A percentile compares a stretch with the other conserved stretches of the same genome.
Conservation (phyloP, 345 rosid species). For the Heritiera fomes region DNA sequence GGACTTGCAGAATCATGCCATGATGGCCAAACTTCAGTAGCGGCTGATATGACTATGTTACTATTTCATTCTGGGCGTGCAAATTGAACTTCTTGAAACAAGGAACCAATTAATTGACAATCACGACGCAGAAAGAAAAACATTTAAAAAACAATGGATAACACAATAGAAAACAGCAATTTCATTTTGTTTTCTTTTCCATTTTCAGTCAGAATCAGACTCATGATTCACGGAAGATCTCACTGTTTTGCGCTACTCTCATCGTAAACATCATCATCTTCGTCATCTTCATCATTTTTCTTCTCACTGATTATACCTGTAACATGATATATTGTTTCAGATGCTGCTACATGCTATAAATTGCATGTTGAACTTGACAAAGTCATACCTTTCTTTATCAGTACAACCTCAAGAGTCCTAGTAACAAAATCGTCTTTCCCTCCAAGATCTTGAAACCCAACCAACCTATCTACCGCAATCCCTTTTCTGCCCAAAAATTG, state of each 20-base stretch:
- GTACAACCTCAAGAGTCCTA: conserved; percentile 51
- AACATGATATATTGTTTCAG: not conserved
- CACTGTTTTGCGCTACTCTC: conserved; percentile 58
- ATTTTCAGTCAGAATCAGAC: conserved; percentile 82
- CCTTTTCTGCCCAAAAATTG: conserved; percentile 55
- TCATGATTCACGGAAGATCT: conserved; percentile 58
- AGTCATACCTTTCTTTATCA: conserved; percentile 65
- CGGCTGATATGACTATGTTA: not conserved
- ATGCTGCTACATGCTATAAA: conserved; percentile 12
- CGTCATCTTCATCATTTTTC: conserved; percentile 56
- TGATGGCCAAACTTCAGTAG: not conserved
- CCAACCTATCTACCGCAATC: conserved; percentile 68
- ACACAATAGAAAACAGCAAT: conserved; percentile 2
- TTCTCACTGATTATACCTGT: conserved; percentile 70
- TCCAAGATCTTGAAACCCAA: conserved; percentile 87
- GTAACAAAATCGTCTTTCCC: conserved; percentile 82
- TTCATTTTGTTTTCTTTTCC: not conserved
- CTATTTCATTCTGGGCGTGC: not conserved
- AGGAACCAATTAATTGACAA: not conserved
- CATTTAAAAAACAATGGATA: not conserved
- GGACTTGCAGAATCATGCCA: not conserved
- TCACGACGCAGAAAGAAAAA: not conserved
- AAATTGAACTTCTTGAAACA: not conserved
- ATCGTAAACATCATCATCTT: conserved; percentile 47
- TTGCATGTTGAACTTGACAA: not conserved